Evolutionary conservation across 2,329 filamentous ascomycete species (phyloP).

Genomic region (Helicocarpus griseus): DNA sequence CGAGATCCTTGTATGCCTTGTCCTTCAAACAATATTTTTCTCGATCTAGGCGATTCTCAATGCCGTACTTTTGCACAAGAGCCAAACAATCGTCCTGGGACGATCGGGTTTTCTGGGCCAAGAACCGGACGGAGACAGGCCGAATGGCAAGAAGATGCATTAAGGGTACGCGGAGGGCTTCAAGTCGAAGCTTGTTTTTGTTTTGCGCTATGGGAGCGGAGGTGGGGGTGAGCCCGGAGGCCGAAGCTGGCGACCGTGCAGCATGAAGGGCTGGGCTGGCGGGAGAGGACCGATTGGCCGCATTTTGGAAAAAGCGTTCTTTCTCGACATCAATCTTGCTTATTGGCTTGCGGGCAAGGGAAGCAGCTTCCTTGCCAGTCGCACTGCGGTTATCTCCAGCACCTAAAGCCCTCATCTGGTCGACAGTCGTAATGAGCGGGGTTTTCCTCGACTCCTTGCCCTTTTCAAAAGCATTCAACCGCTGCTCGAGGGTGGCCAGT

Average conservation of each 20-base stretch:
- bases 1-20: slow-evolving; percentile 51
- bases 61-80: slow-evolving; percentile 44
- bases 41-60: slow-evolving; percentile 38
- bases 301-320: slow-evolving; percentile 30
- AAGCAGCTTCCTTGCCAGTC: slow-evolving; percentile 21
- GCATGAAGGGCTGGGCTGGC: slow-evolving; percentile 32
- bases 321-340: slow-evolving; percentile 33
- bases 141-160: slow-evolving; percentile 46
- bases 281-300: slow-evolving; percentile 30
- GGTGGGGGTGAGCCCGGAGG: slow-evolving; percentile 33
- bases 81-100: slow-evolving; percentile 39
- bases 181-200: slow-evolving; percentile 29
- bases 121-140: slow-evolving; percentile 38
- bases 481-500: slow-evolving; percentile 49
- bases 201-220: slow-evolving; percentile 29
- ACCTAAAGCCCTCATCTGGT: slow-evolving; percentile 28
- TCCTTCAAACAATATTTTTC: slow-evolving; percentile 47
- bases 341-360: slow-evolving; percentile 22
- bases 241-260: slow-evolving; percentile 27
- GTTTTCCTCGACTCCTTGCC: slow-evolving; percentile 52
- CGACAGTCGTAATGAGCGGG: slow-evolving; percentile 27
- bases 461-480: slow-evolving; percentile 49
- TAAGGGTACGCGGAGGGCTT: slow-evolving; percentile 37
- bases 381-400: slow-evolving; percentile 25
- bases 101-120: slow-evolving; percentile 39